Evolutionary conservation across 352 stramenopile species (phyloP).

Genomic region (Pythium sp.): DNA sequence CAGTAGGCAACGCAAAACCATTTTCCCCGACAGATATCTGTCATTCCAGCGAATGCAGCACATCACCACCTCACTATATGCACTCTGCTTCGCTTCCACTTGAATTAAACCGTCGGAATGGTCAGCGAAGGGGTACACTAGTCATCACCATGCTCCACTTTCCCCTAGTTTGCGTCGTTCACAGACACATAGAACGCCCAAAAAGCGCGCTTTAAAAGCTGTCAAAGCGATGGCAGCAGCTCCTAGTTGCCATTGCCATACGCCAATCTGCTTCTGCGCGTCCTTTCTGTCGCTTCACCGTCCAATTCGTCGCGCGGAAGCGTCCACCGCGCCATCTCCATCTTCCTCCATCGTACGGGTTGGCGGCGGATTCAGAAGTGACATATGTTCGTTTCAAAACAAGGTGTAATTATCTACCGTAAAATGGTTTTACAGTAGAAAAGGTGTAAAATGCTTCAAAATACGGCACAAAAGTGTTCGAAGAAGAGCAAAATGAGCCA

Average conservation of each 20-base stretch:
- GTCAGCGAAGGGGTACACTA: neutral
- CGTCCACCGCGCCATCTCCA: neutral
- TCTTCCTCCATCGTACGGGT: neutral
- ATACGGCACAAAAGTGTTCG: neutral
- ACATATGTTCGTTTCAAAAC: constrained; percentile 15
- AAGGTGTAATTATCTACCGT: constrained; percentile 11
- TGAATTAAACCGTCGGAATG: neutral
- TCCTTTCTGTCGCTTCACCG: constrained; percentile 11
- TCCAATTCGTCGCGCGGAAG: neutral
- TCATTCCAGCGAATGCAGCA: neutral
- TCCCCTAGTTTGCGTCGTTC: neutral
- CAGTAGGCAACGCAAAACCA: neutral
- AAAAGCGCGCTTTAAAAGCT: neutral
- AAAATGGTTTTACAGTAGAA: neutral
- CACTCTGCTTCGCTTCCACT: neutral
- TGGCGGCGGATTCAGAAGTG: constrained; percentile 9
- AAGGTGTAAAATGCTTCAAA: neutral
- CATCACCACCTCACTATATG: neutral
- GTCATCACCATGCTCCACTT: neutral
- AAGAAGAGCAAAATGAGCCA: neutral
- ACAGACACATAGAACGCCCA: neutral
- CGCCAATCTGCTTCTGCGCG: neutral
- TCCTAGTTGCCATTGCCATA: neutral
- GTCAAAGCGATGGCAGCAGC: neutral
- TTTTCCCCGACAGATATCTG: neutral